A percentile compares a stretch with the other conserved stretches of the same genome.
Evolutionary conservation across 257 asterid genomes (phyloP).

Genomic region (Marsdenia floribunda): DNA sequence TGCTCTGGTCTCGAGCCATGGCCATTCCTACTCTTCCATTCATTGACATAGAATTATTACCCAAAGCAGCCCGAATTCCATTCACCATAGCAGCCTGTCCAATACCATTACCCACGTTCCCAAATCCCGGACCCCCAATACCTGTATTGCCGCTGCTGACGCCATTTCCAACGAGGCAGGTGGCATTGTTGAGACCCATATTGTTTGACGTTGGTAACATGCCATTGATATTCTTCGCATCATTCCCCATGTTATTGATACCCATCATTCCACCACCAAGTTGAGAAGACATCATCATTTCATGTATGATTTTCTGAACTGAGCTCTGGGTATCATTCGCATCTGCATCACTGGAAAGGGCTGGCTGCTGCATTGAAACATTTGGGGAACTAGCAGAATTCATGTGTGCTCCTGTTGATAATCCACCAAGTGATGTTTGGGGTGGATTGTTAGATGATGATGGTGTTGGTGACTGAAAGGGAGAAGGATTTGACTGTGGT

Average conservation of each 20-base stretch:
- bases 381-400: constrained; percentile 53
- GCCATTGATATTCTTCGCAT: constrained; percentile 53
- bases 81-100: constrained; percentile 58
- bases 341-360: constrained; percentile 55
- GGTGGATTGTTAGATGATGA: constrained; percentile 61
- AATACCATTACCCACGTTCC: constrained; percentile 41
- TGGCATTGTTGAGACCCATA: constrained; percentile 34
- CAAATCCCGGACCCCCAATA: constrained; percentile 50
- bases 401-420: constrained; percentile 39
- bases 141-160: constrained; percentile 40
- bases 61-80: constrained; percentile 65
- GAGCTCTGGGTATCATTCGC: constrained; percentile 83
- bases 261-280: constrained; percentile 54
- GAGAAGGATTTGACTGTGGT: constrained; percentile 48
- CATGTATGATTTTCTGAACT: constrained; percentile 78
- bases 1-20: constrained; percentile 61
- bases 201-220: constrained; percentile 34
- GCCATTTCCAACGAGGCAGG: constrained; percentile 45
- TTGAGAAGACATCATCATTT: constrained; percentile 84
- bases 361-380: constrained; percentile 58
- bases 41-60: constrained; percentile 55
- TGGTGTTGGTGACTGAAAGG: constrained; percentile 67
- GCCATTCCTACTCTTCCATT: constrained; percentile 74
- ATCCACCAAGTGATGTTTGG: constrained; percentile 40
- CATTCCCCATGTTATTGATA: constrained; percentile 42